Evolutionary conservation across 352 stramenopile genomes (phyloP).

Genomic region (Pythium folliculosum): DNA sequence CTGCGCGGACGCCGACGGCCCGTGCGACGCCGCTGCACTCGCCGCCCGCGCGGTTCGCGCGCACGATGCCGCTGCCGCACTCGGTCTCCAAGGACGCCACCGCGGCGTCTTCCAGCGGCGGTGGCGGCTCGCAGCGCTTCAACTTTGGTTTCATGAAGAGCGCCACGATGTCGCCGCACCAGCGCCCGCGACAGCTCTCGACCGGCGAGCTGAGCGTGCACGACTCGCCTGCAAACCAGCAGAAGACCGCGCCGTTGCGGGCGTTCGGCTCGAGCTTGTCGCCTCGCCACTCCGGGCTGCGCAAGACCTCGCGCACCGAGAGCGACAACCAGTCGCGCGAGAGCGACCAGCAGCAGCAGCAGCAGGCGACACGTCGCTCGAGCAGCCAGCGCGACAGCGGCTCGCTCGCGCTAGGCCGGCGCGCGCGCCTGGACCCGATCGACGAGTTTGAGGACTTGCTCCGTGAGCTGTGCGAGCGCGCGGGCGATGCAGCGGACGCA

Average conservation of each 20-base stretch:
- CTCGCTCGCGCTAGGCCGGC: constrained; percentile 31
- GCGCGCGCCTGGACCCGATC: constrained; percentile 34
- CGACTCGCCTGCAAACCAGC: constrained; percentile 6
- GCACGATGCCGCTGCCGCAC: constrained; percentile 18
- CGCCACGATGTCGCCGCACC: neutral
- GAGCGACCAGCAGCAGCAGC: neutral
- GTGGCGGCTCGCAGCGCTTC: constrained; percentile 9
- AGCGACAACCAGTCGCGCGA: constrained; percentile 37
- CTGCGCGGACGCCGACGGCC: neutral
- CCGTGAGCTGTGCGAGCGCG: constrained; percentile 53
- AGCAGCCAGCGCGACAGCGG: neutral
- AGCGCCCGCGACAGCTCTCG: constrained; percentile 18
- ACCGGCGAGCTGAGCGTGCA: neutral
- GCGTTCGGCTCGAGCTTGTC: neutral
- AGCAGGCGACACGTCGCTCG: neutral
- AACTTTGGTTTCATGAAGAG: constrained; percentile 27
- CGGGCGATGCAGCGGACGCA: constrained; percentile 38
- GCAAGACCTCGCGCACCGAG: constrained; percentile 6
- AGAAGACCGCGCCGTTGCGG: constrained; percentile 5
- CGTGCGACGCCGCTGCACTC: neutral
- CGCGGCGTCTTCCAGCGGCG: too few relatives aligned
- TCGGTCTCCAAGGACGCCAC: constrained; percentile 15
- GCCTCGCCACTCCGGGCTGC: neutral
- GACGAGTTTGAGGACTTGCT: constrained; percentile 57
- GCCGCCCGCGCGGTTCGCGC: constrained; percentile 8